phyloP scores from a whole-genome alignment of 371 early-diverging fungal species.

The Lichtheimia ramosa region DNA sequence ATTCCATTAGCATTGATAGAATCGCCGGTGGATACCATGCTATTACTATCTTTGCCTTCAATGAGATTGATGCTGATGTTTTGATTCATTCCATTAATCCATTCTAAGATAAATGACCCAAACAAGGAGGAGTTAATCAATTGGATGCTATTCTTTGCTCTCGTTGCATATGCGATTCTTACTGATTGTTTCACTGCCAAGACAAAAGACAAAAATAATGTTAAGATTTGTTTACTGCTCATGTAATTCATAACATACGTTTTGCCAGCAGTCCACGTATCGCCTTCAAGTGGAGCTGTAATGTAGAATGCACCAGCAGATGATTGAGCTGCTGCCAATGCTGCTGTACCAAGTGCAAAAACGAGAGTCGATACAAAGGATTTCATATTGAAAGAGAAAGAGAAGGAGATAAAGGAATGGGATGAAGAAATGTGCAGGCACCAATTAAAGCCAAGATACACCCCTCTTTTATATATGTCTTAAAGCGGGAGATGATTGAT shows the following conservation, averaged over 20 bases:
- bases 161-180: background rate
- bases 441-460: too few relatives aligned
- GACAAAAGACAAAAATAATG: background rate
- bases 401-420: background rate
- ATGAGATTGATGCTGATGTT: constrained; percentile 10
- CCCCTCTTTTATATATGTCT: too few relatives aligned
- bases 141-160: background rate
- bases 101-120: background rate
- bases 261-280: background rate
- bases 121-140: background rate
- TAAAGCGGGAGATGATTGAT: too few relatives aligned
- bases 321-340: background rate
- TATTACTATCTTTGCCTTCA: constrained; percentile 7
- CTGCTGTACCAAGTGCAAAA: background rate
- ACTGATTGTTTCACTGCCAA: background rate
- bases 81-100: constrained; percentile 11
- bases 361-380: background rate
- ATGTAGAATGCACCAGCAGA: background rate
- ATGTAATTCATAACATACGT: background rate
- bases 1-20: constrained; percentile 13
- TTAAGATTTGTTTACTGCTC: background rate
- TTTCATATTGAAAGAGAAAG: background rate
- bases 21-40: constrained; percentile 12
- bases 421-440: background rate
- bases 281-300: background rate